Evolutionary conservation across 768 basidiomycete genomes (phyloP).

Genomic region (Boletus vermiculosoides): DNA sequence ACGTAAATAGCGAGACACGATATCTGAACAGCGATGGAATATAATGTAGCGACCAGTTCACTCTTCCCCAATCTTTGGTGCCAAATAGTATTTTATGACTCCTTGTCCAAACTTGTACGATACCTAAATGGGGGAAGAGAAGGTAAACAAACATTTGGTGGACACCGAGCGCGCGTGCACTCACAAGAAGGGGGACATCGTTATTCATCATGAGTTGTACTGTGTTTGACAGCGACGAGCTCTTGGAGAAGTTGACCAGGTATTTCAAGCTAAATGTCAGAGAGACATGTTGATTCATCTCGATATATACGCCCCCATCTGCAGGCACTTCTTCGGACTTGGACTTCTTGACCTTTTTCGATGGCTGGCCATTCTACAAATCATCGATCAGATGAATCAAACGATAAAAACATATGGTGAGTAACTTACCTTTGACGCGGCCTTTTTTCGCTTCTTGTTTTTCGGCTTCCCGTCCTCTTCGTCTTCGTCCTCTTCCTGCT

Average conservation of each 20-base stretch:
- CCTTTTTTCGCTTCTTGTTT: conserved; percentile 71
- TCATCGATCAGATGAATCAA: neutral
- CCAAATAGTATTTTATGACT: conserved; percentile 90
- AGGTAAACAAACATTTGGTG: neutral
- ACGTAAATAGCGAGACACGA: conserved; percentile 16
- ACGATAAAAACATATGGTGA: neutral
- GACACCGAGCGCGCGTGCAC: conserved; percentile 21
- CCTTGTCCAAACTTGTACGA: conserved; percentile 90
- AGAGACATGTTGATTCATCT: conserved; percentile 87
- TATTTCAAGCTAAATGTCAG: conserved; percentile 97
- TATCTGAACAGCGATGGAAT: conserved; percentile 11
- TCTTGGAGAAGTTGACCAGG: conserved; percentile 95
- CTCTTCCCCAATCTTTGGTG: conserved; percentile 92
- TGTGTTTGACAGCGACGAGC: conserved; percentile 62
- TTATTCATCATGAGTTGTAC: conserved; percentile 90
- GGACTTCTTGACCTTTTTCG: conserved; percentile 59
- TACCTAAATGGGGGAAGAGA: conserved; percentile 46
- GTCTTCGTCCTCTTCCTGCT: conserved; percentile 51
- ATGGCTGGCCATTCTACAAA: conserved; percentile 36
- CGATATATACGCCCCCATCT: conserved; percentile 64
- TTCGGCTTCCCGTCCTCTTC: conserved; percentile 50
- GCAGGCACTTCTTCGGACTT: conserved; percentile 55
- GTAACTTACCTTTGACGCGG: conserved; percentile 44
- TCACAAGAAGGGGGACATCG: conserved; percentile 84
- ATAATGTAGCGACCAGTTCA: conserved; percentile 29